These are phyloP conservation scores for Pyrenochaeta sp. DNA, from an alignment of 2,329 filamentous ascomycete species.

Conservation along the genomic window DNA sequence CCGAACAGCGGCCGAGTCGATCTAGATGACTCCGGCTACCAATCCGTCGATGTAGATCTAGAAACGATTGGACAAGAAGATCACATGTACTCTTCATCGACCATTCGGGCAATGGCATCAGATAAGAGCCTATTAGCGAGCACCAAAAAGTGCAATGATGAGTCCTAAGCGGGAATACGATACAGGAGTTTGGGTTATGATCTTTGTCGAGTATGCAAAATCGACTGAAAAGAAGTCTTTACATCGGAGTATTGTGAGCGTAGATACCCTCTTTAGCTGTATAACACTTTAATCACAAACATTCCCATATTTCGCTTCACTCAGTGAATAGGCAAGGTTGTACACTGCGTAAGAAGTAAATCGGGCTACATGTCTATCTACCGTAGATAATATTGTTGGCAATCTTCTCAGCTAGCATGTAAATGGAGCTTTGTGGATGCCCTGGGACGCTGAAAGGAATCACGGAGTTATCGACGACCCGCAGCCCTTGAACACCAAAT, in stretches of 20 bases:
- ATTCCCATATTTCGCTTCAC: background rate
- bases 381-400: slow-evolving; percentile 13
- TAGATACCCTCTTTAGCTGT: too few relatives aligned
- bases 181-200: too few relatives aligned
- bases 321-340: too few relatives aligned
- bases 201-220: too few relatives aligned
- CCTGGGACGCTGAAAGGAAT: slow-evolving; percentile 46
- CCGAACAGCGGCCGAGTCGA: slow-evolving; percentile 10
- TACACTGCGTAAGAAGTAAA: too few relatives aligned
- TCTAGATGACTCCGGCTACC: slow-evolving; percentile 9
- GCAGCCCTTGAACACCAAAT: slow-evolving; percentile 41
- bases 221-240: too few relatives aligned
- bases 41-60: slow-evolving; percentile 5
- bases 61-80: background rate
- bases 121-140: slow-evolving; percentile 16
- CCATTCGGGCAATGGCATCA: slow-evolving; percentile 8
- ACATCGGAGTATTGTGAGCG: too few relatives aligned
- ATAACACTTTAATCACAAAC: too few relatives aligned
- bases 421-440: slow-evolving; percentile 39
- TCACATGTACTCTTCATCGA: too few relatives aligned
- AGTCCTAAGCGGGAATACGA: too few relatives aligned
- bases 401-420: slow-evolving; percentile 30
- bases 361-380: too few relatives aligned
- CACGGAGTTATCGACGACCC: slow-evolving; percentile 44
- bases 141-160: slow-evolving; percentile 9